Conservation (phyloP, 1,284 basidiomycete genomes). For the Pholiota adiposa region DNA sequence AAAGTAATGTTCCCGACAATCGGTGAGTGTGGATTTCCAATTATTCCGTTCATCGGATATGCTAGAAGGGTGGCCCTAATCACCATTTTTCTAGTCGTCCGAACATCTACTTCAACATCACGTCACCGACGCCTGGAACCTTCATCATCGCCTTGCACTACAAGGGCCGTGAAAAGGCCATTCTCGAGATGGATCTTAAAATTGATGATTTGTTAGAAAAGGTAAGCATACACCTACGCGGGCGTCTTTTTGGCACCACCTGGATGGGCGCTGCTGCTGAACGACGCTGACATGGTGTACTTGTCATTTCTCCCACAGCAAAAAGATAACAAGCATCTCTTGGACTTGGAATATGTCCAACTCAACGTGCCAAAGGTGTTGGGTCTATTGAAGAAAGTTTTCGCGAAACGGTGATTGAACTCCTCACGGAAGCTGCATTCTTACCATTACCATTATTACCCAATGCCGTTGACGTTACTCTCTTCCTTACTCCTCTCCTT, state of each 20-base stretch:
- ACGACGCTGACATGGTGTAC: conserved; percentile 14
- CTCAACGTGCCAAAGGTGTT: conserved; percentile 96
- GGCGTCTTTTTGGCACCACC: background rate
- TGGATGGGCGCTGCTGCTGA: background rate
- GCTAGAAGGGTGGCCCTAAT: conserved; percentile 12
- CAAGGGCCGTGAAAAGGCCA: conserved; percentile 98
- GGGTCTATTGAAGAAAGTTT: conserved; percentile 89
- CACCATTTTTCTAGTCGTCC: conserved; percentile 54
- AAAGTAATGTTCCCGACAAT: conserved; percentile 98
- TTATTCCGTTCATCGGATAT: background rate
- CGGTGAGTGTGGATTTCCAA: conserved; percentile 56
- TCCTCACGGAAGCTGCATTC: conserved; percentile 17
- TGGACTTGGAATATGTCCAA: conserved; percentile 98
- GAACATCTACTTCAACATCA: conserved; percentile 99
- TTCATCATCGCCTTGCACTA: conserved; percentile 99
- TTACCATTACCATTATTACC: conserved; percentile 23
- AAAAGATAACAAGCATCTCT: conserved; percentile 95
- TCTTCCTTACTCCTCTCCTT: conserved; percentile 16
- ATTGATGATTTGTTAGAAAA: conserved; percentile 98
- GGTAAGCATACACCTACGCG: conserved; percentile 43
- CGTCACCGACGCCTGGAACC: conserved; percentile 95
- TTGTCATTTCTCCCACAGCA: conserved; percentile 59
- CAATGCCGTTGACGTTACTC: conserved; percentile 21
- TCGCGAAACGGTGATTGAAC: conserved; percentile 74
- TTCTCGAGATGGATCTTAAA: conserved; percentile 99